Evolutionary conservation across 2,329 filamentous ascomycete genomes (phyloP), one percentile per base, ranked within the genome.

Genomic region (Pestalotiopsis sp.): DNA sequence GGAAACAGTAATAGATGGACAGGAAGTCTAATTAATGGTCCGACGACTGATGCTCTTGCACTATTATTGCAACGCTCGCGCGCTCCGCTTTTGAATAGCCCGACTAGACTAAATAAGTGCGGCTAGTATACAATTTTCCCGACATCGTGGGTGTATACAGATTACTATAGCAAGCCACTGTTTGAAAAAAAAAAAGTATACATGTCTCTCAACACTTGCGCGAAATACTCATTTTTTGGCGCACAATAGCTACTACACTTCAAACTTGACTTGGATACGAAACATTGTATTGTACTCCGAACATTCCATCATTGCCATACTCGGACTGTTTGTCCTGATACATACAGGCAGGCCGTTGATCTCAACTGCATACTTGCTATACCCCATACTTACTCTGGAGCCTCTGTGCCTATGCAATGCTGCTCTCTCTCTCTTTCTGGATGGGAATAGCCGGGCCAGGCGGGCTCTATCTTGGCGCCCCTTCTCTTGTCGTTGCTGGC

Each of bases 381-480:
- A 36, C 31, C 9, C 7, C 6, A 36, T 36, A 36, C 31, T 36
- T 36, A 36, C 31, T 36, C 31, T 36, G 31, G 31, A 36, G 31
- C 31, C 31, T 36, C 7, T 36, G 31, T 36, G 9, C 31, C 31
- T 36, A 36, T 36, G 31, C 31, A 9, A 36, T 36, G 5, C 7
- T 36, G 9, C 31, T 36, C 31, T 36, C 31, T 9, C 31, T 36
- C 31, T 36, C 31, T 9, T 59, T 20, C 5, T 17, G 17, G 38
- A 62, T 39, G 59, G 27, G 38, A 20, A 36, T n/a, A 27, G 27
- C 36, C 25, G 27, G 59, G 31, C 9, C 31, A 62, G 27, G 72
- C 73, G 74, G 72, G 71, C 73, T 70, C 71, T 72, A 73, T 71
- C 75, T 78, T 76, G 75, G 75, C 76, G 67, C 69, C 56, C 72